phyloP scores from a whole-genome alignment of 2,329 filamentous ascomycete genomes.

The Neobulgaria alba region DNA sequence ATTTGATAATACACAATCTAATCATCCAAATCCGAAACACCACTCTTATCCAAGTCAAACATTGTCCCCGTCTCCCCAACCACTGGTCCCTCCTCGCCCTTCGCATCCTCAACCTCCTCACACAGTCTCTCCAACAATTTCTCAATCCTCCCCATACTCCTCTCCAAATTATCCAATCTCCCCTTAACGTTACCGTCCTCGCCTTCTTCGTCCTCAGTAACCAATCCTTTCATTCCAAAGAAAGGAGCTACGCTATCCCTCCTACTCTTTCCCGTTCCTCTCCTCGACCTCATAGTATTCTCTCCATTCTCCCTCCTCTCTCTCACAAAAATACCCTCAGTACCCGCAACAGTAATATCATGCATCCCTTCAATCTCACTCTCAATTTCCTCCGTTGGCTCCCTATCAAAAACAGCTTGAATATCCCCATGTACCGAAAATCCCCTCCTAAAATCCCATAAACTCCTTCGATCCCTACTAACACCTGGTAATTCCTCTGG shows the following conservation, averaged over 20 bases:
- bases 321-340: too few species aligned
- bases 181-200: conserved; percentile 15
- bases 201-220: conserved; percentile 16
- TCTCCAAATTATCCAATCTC: conserved; percentile 21
- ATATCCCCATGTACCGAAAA: conserved; percentile 28
- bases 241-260: conserved; percentile 25
- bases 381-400: conserved; percentile 21
- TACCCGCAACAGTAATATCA: too few species aligned
- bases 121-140: conserved; percentile 20
- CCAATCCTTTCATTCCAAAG: conserved; percentile 15
- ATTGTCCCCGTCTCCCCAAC: conserved; percentile 8
- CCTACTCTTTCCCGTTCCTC: conserved; percentile 12
- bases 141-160: conserved; percentile 21
- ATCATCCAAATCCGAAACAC: conserved; percentile 13
- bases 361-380: conserved; percentile 17
- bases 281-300: conserved; percentile 5
- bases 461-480: conserved; percentile 5
- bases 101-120: conserved; percentile 14
- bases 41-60: conserved; percentile 18
- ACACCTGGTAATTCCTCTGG: conserved; percentile 18
- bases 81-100: conserved; percentile 1
- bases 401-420: conserved; percentile 26
- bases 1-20: conserved; percentile 3
- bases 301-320: too few species aligned
- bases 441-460: conserved; percentile 24